Evolutionary conservation across 352 stramenopile species (phyloP).

Genomic region (Phytophthora fragariaefolia): DNA sequence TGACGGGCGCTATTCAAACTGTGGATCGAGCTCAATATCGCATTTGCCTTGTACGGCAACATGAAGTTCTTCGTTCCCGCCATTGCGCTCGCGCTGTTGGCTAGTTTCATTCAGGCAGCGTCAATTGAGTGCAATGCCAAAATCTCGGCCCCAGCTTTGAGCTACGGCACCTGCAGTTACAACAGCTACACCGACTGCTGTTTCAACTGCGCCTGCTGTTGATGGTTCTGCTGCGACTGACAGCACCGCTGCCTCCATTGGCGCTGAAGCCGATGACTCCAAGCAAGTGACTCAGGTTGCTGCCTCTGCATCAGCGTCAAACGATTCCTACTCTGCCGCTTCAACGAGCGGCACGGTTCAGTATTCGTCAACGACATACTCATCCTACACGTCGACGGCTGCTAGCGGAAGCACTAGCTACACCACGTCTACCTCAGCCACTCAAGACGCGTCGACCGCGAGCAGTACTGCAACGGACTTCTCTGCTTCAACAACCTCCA

Average conservation of each 20-base stretch:
- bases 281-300: not conserved
- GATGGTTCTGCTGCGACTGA: not conserved
- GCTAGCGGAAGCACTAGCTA: constrained; percentile 8
- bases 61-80: constrained; percentile 21
- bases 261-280: constrained; percentile 7
- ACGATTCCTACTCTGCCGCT: constrained; percentile 3
- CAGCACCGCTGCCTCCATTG: constrained; percentile 2
- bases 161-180: constrained; percentile 2
- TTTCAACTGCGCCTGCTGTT: constrained; percentile 4
- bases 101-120: not conserved
- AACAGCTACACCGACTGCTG: not conserved
- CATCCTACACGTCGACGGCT: constrained; percentile 6
- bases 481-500: not conserved
- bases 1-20: not conserved
- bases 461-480: constrained; percentile 4
- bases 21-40: constrained; percentile 2
- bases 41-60: constrained; percentile 7
- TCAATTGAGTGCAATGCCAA: constrained; percentile 17
- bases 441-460: too few species aligned
- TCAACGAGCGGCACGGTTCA: constrained; percentile 4
- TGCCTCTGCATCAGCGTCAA: not conserved
- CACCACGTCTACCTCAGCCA: not conserved
- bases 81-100: constrained; percentile 16
- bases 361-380: constrained; percentile 10
- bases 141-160: not conserved